phyloP scores from a whole-genome alignment of 805 yeast species.

The Metschnikowia drakensbergensis region DNA sequence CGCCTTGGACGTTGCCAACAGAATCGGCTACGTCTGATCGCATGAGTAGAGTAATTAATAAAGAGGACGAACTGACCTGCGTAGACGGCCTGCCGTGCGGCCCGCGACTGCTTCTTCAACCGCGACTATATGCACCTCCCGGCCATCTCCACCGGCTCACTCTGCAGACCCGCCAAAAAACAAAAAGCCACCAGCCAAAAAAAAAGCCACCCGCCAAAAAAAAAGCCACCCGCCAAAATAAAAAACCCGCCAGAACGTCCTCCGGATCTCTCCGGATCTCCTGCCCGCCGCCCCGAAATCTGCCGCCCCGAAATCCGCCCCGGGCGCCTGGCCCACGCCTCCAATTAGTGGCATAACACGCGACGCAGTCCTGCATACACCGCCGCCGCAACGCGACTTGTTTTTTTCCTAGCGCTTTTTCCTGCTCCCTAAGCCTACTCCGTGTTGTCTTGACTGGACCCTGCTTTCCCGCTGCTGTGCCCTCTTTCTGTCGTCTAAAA shows the following conservation, averaged over 20 bases:
- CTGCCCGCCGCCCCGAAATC: background rate
- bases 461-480: background rate
- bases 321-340: too few species aligned
- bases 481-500: background rate
- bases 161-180: too few species aligned
- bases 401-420: slow-evolving; percentile 2
- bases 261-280: too few species aligned
- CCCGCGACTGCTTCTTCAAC: too few species aligned
- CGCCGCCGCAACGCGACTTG: slow-evolving; percentile 1
- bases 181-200: too few species aligned
- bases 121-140: too few species aligned
- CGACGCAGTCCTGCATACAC: background rate
- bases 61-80: slow-evolving; percentile 14
- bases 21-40: slow-evolving; percentile 94
- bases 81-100: background rate
- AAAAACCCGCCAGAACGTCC: too few species aligned
- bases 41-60: slow-evolving; percentile 19
- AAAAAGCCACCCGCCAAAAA: too few species aligned
- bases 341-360: background rate
- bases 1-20: slow-evolving; percentile 99
- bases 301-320: too few species aligned
- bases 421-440: background rate
- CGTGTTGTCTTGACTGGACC: background rate
- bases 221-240: too few species aligned
- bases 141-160: too few species aligned